Evolutionary conservation across 2,329 filamentous ascomycete genomes (phyloP), one percentile per base, ranked within the genome.

Genomic region (Diaporthe aspalathi): DNA sequence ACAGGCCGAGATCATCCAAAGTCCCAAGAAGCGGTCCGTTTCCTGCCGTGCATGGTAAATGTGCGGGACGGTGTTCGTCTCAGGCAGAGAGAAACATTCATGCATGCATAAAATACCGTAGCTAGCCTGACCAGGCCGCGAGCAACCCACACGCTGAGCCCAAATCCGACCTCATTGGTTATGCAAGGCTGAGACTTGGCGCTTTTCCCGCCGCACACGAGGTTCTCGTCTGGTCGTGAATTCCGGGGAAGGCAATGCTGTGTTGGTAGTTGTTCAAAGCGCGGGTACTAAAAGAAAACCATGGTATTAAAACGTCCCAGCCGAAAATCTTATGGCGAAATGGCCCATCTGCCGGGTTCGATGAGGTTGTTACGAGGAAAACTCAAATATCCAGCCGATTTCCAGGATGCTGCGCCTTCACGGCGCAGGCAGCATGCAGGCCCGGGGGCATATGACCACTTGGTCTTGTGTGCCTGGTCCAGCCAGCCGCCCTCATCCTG

Each of bases 121-220:
- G 43, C 32, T 24, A 29, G 29, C 45, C 4, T 22, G 45, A 29
- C 8, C 22, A 49, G 29, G 60, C 38, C 29, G 43, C 49, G 60
- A 65, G 35, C 29, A 45, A 29, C 22, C n/a, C 38, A 38, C 35
- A 22, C 53, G 54, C 62, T 27, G 47, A 29, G 62, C 45, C 22
- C 49, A 49, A 35, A 35, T 49, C 43, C 54, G 38, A 72, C 68
- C 45, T 70, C 54, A 63, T 20, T 9, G 16, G n/a, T 54, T 22
- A 35, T 72, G 71, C 68, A 72, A 72, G 71, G 71, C 71, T 70
- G 71, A 67, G 53, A 50, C 60, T 65, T 65, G 60, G 60, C 60
- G n/a, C 29, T 50, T 65, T 65, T 49, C 35, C 45, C 45, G 45
- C 60, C 50, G 60, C 60, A 12, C 60, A 63, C 12, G 29, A 35